Percentiles rank a stretch among this genome's conserved stretches.
phyloP scores from a whole-genome alignment of 129 eudicot species.

The Solidago caesia region DNA sequence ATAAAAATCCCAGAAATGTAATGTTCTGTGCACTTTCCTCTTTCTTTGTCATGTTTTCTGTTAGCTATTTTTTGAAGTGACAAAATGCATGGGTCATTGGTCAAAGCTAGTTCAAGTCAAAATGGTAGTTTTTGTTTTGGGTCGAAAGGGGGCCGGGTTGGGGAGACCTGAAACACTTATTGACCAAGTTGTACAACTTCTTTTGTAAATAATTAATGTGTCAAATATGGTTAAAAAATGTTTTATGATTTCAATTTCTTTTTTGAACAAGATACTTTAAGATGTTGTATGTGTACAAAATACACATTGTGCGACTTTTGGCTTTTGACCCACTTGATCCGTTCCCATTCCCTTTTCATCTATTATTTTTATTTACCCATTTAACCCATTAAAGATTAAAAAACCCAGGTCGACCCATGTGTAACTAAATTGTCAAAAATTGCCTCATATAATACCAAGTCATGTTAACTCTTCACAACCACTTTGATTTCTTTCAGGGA shows the following conservation, averaged over 20 bases:
- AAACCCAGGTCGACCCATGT: not conserved
- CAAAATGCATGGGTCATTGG: not conserved
- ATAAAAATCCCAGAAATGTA: slow-evolving; percentile 65
- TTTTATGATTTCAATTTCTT: not conserved
- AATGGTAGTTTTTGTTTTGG: not conserved
- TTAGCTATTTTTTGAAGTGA: not conserved
- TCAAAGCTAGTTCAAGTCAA: slow-evolving; percentile 5
- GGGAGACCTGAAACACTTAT: not conserved
- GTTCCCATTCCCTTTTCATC: slow-evolving; percentile 6
- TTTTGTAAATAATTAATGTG: not conserved
- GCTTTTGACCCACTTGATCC: not conserved
- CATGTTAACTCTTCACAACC: not conserved
- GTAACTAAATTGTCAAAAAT: not conserved
- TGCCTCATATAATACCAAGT: not conserved
- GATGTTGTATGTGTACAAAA: not conserved
- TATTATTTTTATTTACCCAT: not conserved
- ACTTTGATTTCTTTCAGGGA: slow-evolving; percentile 48
- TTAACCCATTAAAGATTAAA: not conserved
- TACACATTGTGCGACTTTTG: not conserved
- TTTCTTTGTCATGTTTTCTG: not conserved
- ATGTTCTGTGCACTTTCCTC: not conserved
- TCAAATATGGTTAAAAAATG: not conserved
- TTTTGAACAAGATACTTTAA: not conserved
- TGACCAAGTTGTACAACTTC: not conserved
- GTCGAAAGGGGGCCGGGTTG: not conserved